phyloP scores from a whole-genome alignment of 257 asterid species.

The Plantago ovata region DNA sequence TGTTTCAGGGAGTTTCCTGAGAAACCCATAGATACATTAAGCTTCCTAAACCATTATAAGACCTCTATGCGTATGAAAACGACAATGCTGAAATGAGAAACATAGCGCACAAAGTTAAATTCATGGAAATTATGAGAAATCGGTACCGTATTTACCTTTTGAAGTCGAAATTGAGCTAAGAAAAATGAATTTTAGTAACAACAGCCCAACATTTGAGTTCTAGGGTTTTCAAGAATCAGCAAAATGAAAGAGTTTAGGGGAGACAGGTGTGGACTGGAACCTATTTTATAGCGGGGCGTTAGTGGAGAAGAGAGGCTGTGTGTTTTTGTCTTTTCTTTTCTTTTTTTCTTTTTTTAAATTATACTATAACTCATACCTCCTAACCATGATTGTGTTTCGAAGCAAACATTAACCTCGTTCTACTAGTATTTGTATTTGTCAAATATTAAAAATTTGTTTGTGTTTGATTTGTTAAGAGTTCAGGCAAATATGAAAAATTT shows the following conservation, averaged over 20 bases:
- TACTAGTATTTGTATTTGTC: too few species aligned
- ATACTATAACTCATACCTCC: too few species aligned
- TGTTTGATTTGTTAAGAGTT: too few species aligned
- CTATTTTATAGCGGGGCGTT: too few species aligned
- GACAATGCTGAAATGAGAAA: not conserved
- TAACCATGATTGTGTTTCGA: too few species aligned
- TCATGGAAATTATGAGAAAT: not conserved
- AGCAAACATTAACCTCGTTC: too few species aligned
- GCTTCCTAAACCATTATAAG: not conserved
- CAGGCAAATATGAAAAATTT: too few species aligned
- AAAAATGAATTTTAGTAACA: too few species aligned
- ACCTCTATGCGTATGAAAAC: not conserved
- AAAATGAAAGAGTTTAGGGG: not conserved
- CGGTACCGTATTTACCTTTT: constrained; percentile 13
- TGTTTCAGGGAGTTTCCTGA: not conserved
- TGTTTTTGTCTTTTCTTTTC: too few species aligned
- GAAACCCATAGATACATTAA: not conserved
- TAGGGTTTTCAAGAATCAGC: constrained; percentile 23
- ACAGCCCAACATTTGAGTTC: not conserved
- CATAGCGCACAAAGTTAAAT: constrained; percentile 3
- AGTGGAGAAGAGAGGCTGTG: too few species aligned
- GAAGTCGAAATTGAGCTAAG: constrained; percentile 1
- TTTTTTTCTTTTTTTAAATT: too few species aligned
- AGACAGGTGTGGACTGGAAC: not conserved
- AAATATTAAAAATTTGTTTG: too few species aligned